Base-by-base conservation (phyloP, 352 stramenopile genomes). In the Phytophthora fragariaefolia region DNA sequence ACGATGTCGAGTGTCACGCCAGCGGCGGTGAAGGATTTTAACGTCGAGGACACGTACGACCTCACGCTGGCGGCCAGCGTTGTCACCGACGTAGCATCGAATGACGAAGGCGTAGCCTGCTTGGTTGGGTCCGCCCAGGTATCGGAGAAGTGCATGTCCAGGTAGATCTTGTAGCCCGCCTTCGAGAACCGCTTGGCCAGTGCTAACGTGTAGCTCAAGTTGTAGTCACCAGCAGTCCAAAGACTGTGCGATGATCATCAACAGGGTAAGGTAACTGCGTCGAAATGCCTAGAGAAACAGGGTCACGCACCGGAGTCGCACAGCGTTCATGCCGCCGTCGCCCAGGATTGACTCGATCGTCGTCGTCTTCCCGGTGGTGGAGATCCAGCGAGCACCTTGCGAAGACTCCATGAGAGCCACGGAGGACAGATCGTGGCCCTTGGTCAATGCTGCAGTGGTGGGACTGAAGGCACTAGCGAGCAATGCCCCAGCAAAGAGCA, bases 371-470 rank as follows among this genome's bases (percentile, higher is more conserved):
- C 73, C 73, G 2, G 50, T 30, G 0, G 73, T 66, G 30, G 60
- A 63, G 43, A 73, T 70, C 73, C 73, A 80, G 0, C 66, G 66
- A 4, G 69, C 69, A 0, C 62, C 62, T 63, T 77, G 27, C 2
- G 51, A 12, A 13, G 65, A 64, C 42, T 80, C 73, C 73, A 80
- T 80, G 38, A 80, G 43, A 0, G 40, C 60, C 13, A 55, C 61
- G 3, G 69, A 80, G 13, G 73, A 80, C 52, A 80, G 62, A 24
- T 80, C 73, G 17, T 80, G 69, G 24, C 73, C 73, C 27, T 77
- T 77, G 18, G 46, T 68, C 45, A 80, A 30, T 9, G 59, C 59
- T 2, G 61, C 64, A 23, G 38, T 20, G 27, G 47, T 45, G 17
- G 46, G 42, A 24, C 6, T 36, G 18, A 69, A 65, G 1, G 48